Evolutionary conservation across 2,329 filamentous ascomycete genomes (phyloP), one percentile per base, ranked within the genome.

Genomic region (Neonectria faginata): DNA sequence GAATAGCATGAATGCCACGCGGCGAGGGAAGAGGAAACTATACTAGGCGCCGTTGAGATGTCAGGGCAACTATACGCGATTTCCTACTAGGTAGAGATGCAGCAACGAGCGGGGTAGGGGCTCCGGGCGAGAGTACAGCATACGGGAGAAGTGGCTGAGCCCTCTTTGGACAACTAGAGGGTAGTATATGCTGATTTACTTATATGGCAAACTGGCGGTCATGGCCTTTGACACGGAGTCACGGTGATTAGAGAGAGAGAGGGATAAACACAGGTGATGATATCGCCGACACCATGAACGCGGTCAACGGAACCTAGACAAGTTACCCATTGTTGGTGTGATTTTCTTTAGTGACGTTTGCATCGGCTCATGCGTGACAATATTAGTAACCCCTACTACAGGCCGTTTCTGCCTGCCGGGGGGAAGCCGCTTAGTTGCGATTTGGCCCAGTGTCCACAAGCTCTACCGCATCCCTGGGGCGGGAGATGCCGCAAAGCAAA

Each of bases 381-480:
- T 20, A n/a, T 4, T n/a, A 39, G 2, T 6, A 1, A 9, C 5
- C 2, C 1, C 16, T 39, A 6, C 14, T n/a, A 3, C 6, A 10
- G 8, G 11, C 39, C 39, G 39, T 42, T 18, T 39, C 14, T 39
- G 36, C 36, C 36, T 39, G 36, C 36, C 14, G 36, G 14, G 36
- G 0, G 16, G 5, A 39, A 39, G 14, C 12, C 33, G 12, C 7
- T 36, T 36, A 12, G 33, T 36, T 36, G 12, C 5, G 11, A 36
- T 16, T 36, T 39, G n/a, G 36, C 7, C 14, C 36, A n/a, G 36
- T 39, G 36, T 12, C 29, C 27, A 20, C 10, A 31, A 6, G 5
- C 25, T 8, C 31, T 18, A 7, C n/a, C 27, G n/a, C 47, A 12
- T 50, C 3, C 25, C 16, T 50, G n/a, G 47, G 7, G 14, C 3